Evolutionary conservation across 768 basidiomycete species (phyloP).

Genomic region (Pleurotus tuoliensis): DNA sequence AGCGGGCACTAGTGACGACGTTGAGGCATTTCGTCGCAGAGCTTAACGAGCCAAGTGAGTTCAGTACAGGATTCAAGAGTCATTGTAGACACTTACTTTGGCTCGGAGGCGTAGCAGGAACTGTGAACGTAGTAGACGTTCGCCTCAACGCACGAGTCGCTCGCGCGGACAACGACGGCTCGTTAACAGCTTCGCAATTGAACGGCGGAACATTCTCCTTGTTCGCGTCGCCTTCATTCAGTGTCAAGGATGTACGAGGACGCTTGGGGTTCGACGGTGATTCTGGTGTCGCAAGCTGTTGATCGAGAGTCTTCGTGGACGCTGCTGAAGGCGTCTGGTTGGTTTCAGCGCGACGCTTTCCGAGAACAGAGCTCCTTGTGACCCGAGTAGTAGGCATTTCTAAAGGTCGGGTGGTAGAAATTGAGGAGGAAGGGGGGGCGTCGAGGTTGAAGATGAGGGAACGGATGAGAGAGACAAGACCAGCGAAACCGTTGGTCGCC

Average conservation of each 20-base stretch:
- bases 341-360: conserved; percentile 25
- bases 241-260: conserved; percentile 40
- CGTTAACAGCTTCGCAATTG: conserved; percentile 30
- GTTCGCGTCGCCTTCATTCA: conserved; percentile 55
- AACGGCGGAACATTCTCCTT: conserved; percentile 80
- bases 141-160: conserved; percentile 36
- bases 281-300: conserved; percentile 54
- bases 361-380: conserved; percentile 25
- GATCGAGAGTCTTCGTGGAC: conserved; percentile 28
- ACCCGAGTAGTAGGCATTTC: conserved; percentile 15
- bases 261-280: conserved; percentile 66
- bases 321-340: conserved; percentile 15
- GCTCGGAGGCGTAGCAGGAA: conserved; percentile 34
- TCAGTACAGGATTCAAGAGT: conserved; percentile 7
- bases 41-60: conserved; percentile 25
- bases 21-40: conserved; percentile 40
- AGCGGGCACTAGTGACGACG: conserved; percentile 33
- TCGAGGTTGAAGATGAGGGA: conserved; percentile 5
- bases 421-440: conserved; percentile 5
- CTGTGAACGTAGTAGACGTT: conserved; percentile 22
- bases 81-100: conserved; percentile 33
- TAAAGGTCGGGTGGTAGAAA: not conserved
- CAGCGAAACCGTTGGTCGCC: not conserved
- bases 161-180: conserved; percentile 29
- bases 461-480: conserved; percentile 6